Percentiles rank a stretch among this genome's conserved stretches.
phyloP scores from a whole-genome alignment of 805 yeast genomes.

The Candida maltosa region DNA sequence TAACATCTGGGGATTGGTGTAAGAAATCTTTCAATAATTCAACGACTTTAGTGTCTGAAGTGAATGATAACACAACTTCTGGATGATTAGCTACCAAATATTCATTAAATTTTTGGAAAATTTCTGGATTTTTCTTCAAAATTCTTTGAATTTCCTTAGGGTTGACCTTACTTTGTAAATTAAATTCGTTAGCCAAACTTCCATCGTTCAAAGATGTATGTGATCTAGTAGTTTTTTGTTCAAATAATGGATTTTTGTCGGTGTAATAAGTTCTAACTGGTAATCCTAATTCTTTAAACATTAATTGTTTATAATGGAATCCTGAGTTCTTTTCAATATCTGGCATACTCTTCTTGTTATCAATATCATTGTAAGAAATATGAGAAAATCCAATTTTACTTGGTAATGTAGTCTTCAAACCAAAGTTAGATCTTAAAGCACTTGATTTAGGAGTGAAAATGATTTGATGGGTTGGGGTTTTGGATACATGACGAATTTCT shows the following conservation, averaged over 20 bases:
- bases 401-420: constrained; percentile 71
- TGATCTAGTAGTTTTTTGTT: constrained; percentile 22
- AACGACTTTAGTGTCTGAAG: constrained; percentile 15
- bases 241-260: constrained; percentile 41
- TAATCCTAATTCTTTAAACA: constrained; percentile 68
- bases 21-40: constrained; percentile 34
- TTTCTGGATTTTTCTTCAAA: constrained; percentile 38
- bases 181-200: constrained; percentile 28
- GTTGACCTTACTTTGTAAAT: constrained; percentile 25
- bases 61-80: constrained; percentile 21
- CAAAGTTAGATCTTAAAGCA: constrained; percentile 68
- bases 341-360: constrained; percentile 64
- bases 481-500: constrained; percentile 23
- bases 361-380: constrained; percentile 63
- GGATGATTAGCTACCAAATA: constrained; percentile 55
- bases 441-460: constrained; percentile 67
- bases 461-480: constrained; percentile 67
- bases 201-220: constrained; percentile 18
- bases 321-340: constrained; percentile 67
- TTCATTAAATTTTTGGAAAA: constrained; percentile 51
- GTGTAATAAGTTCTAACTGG: constrained; percentile 35
- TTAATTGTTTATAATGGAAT: constrained; percentile 54
- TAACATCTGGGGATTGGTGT: constrained; percentile 16
- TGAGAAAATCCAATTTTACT: constrained; percentile 54
- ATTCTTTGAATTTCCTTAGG: constrained; percentile 25